Conservation (phyloP, 2,329 filamentous ascomycete species). For the Pyricularia sp. region DNA sequence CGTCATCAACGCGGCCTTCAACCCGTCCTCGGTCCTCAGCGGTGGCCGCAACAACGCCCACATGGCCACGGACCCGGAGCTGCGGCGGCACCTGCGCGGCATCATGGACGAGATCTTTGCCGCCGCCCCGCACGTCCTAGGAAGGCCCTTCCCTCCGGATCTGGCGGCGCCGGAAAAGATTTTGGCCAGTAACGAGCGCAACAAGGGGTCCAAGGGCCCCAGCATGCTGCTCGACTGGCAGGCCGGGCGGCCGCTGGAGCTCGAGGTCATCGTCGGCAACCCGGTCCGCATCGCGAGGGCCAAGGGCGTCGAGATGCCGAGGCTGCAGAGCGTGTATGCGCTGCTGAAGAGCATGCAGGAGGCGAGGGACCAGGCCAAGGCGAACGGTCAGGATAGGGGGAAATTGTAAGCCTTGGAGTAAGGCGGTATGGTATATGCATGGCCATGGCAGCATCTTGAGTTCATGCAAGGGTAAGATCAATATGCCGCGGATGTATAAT, state of each 20-base stretch:
- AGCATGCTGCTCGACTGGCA: slow-evolving; percentile 64
- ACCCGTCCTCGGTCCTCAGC: slow-evolving; percentile 55
- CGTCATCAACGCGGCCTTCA: slow-evolving; percentile 64
- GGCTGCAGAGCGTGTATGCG: slow-evolving; percentile 55
- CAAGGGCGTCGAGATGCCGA: slow-evolving; percentile 50
- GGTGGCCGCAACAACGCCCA: slow-evolving; percentile 51
- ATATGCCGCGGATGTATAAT: neutral
- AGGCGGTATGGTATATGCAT: neutral
- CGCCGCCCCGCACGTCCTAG: slow-evolving; percentile 49
- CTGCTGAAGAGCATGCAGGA: slow-evolving; percentile 48
- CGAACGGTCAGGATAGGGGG: slow-evolving; percentile 10
- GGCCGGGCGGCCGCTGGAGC: slow-evolving; percentile 49
- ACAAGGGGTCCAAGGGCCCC: slow-evolving; percentile 44
- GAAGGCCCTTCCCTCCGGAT: slow-evolving; percentile 42
- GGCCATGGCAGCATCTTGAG: neutral
- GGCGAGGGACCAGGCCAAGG: slow-evolving; percentile 26
- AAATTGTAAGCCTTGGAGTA: slow-evolving; percentile 19
- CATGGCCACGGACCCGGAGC: slow-evolving; percentile 50
- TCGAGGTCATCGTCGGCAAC: slow-evolving; percentile 62
- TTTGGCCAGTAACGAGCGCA: slow-evolving; percentile 47
- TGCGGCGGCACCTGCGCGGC: slow-evolving; percentile 46
- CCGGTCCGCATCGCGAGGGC: slow-evolving; percentile 51
- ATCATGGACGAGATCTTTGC: slow-evolving; percentile 59
- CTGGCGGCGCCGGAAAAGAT: slow-evolving; percentile 52
- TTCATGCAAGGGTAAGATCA: neutral